These are phyloP conservation scores for Leishmania tropica DNA, from an alignment of 208 protist genomes.

Conservation along the genomic window DNA sequence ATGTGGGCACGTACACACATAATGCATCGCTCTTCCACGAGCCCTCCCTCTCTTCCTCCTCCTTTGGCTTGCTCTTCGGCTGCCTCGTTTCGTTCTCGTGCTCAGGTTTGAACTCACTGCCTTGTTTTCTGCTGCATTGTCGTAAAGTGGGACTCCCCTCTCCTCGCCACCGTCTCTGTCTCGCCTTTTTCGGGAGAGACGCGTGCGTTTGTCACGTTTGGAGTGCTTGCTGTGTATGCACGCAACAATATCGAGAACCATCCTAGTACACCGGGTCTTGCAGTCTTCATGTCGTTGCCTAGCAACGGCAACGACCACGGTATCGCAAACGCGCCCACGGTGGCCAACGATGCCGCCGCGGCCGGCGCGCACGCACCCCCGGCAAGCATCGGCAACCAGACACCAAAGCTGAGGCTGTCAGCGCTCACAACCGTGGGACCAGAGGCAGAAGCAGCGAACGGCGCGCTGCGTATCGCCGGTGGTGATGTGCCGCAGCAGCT, in stretches of 20 bases:
- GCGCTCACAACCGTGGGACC: neutral
- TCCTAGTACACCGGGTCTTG: neutral
- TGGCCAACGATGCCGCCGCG: neutral
- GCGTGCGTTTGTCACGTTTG: neutral
- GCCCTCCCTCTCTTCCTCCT: constrained; percentile 3
- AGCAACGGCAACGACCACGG: neutral
- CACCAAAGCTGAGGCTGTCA: neutral
- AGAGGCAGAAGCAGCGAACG: neutral
- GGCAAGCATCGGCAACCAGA: neutral
- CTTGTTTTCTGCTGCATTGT: neutral
- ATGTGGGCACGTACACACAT: neutral
- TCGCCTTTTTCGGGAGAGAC: neutral
- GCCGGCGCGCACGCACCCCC: neutral
- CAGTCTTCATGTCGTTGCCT: constrained; percentile 3
- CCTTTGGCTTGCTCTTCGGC: neutral
- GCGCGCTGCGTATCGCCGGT: neutral
- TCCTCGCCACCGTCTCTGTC: neutral
- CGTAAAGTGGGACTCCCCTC: neutral
- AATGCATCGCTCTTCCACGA: neutral
- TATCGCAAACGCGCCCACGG: neutral
- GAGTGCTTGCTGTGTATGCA: neutral
- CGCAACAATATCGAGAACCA: neutral
- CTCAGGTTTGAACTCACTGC: neutral
- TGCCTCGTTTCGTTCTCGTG: too few species aligned
- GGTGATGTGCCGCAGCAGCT: neutral